A percentile compares a stretch with the other conserved stretches of the same genome.
These are phyloP conservation scores for Kwoniella sp. DNA, from an alignment of 768 basidiomycete genomes.

Conservation along the genomic window DNA sequence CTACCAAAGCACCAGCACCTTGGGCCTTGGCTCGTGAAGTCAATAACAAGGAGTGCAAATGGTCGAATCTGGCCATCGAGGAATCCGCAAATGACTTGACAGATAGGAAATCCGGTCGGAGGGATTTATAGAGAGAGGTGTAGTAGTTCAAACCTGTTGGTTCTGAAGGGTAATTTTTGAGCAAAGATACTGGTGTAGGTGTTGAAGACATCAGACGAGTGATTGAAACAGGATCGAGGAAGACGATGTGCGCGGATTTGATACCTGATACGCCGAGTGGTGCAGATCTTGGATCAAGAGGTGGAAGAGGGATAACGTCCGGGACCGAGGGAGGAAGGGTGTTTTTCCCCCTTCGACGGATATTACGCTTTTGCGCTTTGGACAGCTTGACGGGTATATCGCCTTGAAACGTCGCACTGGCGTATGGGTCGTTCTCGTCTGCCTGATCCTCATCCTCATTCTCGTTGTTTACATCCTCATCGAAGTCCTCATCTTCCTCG, in stretches of 20 bases:
- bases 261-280: slow-evolving; percentile 61
- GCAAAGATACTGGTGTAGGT: slow-evolving; percentile 32
- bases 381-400: slow-evolving; percentile 20
- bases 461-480: no score
- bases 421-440: slow-evolving; percentile 57
- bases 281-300: slow-evolving; percentile 62
- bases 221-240: slow-evolving; percentile 72
- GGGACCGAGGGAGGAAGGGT: slow-evolving; percentile 52
- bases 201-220: slow-evolving; percentile 62
- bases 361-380: slow-evolving; percentile 27
- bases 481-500: slow-evolving; percentile 23
- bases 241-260: slow-evolving; percentile 69
- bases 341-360: slow-evolving; percentile 54
- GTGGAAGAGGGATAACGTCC: slow-evolving; percentile 68
- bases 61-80: slow-evolving; percentile 74
- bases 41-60: slow-evolving; percentile 60
- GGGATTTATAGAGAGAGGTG: slow-evolving; percentile 63
- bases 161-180: slow-evolving; percentile 62
- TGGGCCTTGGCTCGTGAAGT: slow-evolving; percentile 36
- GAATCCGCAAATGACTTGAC: slow-evolving; percentile 80
- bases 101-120: slow-evolving; percentile 73
- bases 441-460: slow-evolving; percentile 30
- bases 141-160: slow-evolving; percentile 77
- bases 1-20: slow-evolving; percentile 82
- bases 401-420: slow-evolving; percentile 24